Base-by-base conservation (phyloP, 2,329 filamentous ascomycete genomes). In the Aquanectria penicillioides region DNA sequence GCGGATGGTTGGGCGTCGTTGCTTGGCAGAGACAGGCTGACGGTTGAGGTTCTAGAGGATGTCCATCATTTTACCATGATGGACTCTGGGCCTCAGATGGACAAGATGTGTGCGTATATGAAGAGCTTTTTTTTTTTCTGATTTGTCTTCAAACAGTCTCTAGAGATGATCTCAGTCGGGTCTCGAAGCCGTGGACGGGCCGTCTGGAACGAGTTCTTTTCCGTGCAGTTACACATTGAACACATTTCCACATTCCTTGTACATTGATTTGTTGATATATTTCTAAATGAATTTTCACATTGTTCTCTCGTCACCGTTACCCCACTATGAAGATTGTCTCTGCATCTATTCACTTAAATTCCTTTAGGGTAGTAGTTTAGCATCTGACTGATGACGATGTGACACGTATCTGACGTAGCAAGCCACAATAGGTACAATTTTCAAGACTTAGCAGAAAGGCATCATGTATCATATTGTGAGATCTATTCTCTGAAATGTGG, bases 1-100 rank as follows among this genome's bases (percentile, higher is more conserved):
- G 63, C 69, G 11, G 51, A 62, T 22, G 71, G 69, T 6, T 73
- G 71, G 71, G 57, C 54, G 3, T 65, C 61, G 3, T 40, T 68
- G 6, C 29, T 63, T 36, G 57, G 37, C 7, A 55, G 53, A 18
- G 55, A 58, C 12, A 36, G 60, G 12, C 18, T 66, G 3, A 41
- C 41, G 4, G 55, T 66, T 2, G 29, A 61, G 44, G 58, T 66
- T 15, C 49, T 66, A 1, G 29, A 57, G 29, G 60, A 34, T 3
- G 64, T 66, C 6, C 34, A 65, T 28, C 64, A 66, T 28, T 66
- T 66, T 40, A 66, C 54, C 43, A 65, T 66, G 64, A 66, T 66
- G 64, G 62, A 66, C 23, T 15, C 52, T 10, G 62, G 64, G 12
- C 56, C 55, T 6, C 51, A 63, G 43, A 66, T 66, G 64, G 57